Evolutionary conservation across 106 monocot species (phyloP), one percentile per base, ranked within the genome.

Genomic region (Dioscorea zingiberensis): DNA sequence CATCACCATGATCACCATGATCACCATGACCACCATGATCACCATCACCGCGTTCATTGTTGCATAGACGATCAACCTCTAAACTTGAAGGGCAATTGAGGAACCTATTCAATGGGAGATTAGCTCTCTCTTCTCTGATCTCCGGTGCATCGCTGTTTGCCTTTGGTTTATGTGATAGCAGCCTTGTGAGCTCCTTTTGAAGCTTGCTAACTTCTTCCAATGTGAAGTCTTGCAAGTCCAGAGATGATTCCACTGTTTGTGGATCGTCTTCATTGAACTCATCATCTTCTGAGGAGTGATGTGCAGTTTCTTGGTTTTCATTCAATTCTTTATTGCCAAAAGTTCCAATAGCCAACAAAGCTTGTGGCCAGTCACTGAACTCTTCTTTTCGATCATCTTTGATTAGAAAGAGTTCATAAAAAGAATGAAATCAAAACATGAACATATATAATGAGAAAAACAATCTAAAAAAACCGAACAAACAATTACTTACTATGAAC

Each of bases 351-450:
- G 87, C 48, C 2, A 93, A 76, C 57, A 93, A 30, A 29, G 77
- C 76, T 54, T 93, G 77, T 3, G 87, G 92, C 87, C 87, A 88
- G 21, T 85, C 86, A n/a, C 72, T 75, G 77, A 82, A 84, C 64
- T 81, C 81, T 64, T 87, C 92, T 47, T 84, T 82, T 3, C 51
- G 32, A 18, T 16, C 19, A 21, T 13, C n/a, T 38, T 38, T 54
- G n/a, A n/a, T n/a, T n/a, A n/a, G n/a, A n/a, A n/a, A n/a, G n/a
- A n/a, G n/a, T n/a, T n/a, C n/a, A n/a, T n/a, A n/a, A n/a, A n/a
- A n/a, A 53, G n/a, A 7, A 14, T 13, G 17, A 22, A 13, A 38
- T 18, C 27, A 27, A 22, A 22, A 48, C 53, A 48, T 55, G n/a
- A 22, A 27, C 18, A 47, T 19, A 12, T 19, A 3, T 13, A 19